A percentile compares a stretch with the other conserved stretches of the same genome.
Evolutionary conservation across 768 basidiomycete species (phyloP).

Genomic region (Serendipita indica): DNA sequence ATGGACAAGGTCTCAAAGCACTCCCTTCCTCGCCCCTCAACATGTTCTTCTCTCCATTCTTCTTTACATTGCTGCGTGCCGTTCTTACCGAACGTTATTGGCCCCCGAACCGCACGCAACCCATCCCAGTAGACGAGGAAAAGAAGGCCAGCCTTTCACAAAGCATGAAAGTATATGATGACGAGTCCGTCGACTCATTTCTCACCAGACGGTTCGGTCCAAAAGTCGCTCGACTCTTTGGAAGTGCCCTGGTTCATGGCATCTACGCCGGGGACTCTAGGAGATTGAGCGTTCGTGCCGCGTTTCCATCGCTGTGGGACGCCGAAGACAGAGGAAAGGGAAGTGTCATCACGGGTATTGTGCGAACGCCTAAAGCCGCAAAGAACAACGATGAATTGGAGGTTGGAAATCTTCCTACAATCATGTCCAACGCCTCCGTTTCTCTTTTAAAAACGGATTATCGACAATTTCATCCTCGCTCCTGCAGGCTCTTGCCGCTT

Average conservation of each 20-base stretch:
- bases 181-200: slow-evolving; percentile 75
- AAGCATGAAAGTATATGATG: slow-evolving; percentile 23
- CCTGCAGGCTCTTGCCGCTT: no score
- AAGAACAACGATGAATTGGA: slow-evolving; percentile 25
- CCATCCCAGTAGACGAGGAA: slow-evolving; percentile 30
- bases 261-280: slow-evolving; percentile 84
- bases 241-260: slow-evolving; percentile 76
- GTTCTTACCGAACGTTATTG: slow-evolving; percentile 44
- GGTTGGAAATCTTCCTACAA: slow-evolving; percentile 32
- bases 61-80: slow-evolving; percentile 36
- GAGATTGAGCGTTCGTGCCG: slow-evolving; percentile 53
- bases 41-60: slow-evolving; percentile 26
- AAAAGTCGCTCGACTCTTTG: slow-evolving; percentile 55
- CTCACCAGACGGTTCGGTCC: slow-evolving; percentile 58
- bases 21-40: slow-evolving; percentile 32
- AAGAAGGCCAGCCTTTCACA: slow-evolving; percentile 72
- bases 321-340: slow-evolving; percentile 54
- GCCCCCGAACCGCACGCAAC: slow-evolving; percentile 17
- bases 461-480: slow-evolving; percentile 44
- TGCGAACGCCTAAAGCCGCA: neutral
- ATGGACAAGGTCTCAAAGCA: slow-evolving; percentile 32
- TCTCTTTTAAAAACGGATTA: slow-evolving; percentile 68
- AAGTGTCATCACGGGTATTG: slow-evolving; percentile 45
- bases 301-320: slow-evolving; percentile 62
- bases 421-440: slow-evolving; percentile 57